phyloP scores from a whole-genome alignment of 2,329 filamentous ascomycete species.

The Fusarium sterilihyphosum region DNA sequence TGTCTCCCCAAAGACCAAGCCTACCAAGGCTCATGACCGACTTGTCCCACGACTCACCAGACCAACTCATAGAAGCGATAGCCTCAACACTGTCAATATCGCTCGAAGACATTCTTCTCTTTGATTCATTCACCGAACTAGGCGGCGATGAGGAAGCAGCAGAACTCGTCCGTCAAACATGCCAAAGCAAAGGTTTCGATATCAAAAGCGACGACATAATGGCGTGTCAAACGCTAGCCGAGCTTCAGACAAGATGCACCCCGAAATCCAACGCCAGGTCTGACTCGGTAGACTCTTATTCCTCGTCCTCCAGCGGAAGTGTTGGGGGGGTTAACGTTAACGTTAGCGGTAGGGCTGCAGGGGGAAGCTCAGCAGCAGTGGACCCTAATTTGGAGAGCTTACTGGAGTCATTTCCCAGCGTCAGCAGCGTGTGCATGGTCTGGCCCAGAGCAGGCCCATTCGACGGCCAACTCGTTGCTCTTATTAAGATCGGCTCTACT shows the following conservation, averaged over 20 bases:
- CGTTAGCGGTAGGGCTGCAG: constrained; percentile 18
- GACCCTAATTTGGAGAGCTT: constrained; percentile 49
- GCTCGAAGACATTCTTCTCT: constrained; percentile 45
- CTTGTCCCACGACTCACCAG: constrained; percentile 33
- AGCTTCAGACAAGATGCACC: constrained; percentile 54
- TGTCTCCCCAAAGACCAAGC: constrained; percentile 15
- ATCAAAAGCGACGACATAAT: constrained; percentile 54
- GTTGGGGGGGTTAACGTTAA: background rate
- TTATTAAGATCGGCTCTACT: constrained; percentile 51
- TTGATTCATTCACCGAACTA: constrained; percentile 57
- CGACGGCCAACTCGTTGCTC: constrained; percentile 60
- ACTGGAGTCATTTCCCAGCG: constrained; percentile 51
- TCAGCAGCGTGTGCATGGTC: constrained; percentile 56
- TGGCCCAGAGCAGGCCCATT: constrained; percentile 61
- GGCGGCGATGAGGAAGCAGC: constrained; percentile 54
- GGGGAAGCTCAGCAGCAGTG: constrained; percentile 12
- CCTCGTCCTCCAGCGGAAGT: background rate
- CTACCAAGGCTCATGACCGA: constrained; percentile 41
- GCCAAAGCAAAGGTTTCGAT: constrained; percentile 43
- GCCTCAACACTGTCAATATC: constrained; percentile 51
- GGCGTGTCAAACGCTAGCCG: constrained; percentile 55
- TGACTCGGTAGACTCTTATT: constrained; percentile 21
- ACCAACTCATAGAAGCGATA: constrained; percentile 48
- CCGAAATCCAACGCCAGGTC: background rate
- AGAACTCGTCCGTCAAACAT: constrained; percentile 24